Base-by-base conservation (phyloP, 116 monocot species). In the Zostera marina region DNA sequence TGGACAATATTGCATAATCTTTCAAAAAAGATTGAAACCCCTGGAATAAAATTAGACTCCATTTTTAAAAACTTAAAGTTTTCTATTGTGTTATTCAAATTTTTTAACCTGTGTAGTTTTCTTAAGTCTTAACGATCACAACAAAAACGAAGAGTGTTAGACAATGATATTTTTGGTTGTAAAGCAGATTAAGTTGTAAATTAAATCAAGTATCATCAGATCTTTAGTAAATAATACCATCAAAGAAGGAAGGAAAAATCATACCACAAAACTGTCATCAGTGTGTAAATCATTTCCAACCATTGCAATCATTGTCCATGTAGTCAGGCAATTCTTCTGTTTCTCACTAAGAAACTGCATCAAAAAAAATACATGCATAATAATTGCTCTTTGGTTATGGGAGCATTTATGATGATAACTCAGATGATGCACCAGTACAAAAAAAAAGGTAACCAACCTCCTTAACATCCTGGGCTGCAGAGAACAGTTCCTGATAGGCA, bases 221-320 rank as follows among this genome's bases (percentile, higher is more conserved):
- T 32, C 32, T 32, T 32, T 32, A 32, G 32, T 48, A 0, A 15
- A 19, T 48, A 48, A 48, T 15, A 7, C 9, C 48, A 6, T 15
- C 48, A 19, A 19, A 48, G 19, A 16, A 48, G 7, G 7, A 54
- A 12, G 2, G 6, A 8, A 42, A 39, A 58, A 0, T 41, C 79
- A 43, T 82, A 96, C 96, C 85, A 89, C 89, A 82, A 98, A 98
- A 68, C 96, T 96, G 56, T 96, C 89, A 71, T 89, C 89, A 51
- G 90, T 98, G 41, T 79, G 79, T 4, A 96, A 77, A 67, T 98
- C 90, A 78, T 98, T 98, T 62, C 85, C 90, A 24, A 89, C 49
- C 64, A 98, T 74, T 11, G 85, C 89, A 54, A 65, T 85, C 56
- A 88, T 60, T 46, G 56, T 78, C 98, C 98, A 98, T 56, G 79